A percentile compares a stretch with the other conserved stretches of the same genome.
Evolutionary conservation across 208 protist genomes (phyloP).

Genomic region (Trypanosoma caninum): DNA sequence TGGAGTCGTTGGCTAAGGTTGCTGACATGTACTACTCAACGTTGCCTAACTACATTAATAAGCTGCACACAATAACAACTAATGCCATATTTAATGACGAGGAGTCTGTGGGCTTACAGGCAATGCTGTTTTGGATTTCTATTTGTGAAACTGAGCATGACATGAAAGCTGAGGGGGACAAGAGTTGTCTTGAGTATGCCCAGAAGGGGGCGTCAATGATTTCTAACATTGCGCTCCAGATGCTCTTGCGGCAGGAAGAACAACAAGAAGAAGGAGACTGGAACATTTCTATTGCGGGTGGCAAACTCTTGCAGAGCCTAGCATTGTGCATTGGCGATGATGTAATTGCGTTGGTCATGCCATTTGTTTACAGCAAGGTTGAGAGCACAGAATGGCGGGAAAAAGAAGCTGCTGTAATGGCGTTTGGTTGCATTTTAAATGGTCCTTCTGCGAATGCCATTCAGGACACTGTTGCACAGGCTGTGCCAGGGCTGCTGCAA

Average conservation of each 20-base stretch:
- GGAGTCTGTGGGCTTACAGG: slow-evolving; percentile 92
- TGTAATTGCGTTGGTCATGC: slow-evolving; percentile 87
- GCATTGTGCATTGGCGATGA: slow-evolving; percentile 62
- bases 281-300: slow-evolving; percentile 93
- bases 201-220: slow-evolving; percentile 77
- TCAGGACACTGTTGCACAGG: slow-evolving; percentile 83
- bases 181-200: slow-evolving; percentile 79
- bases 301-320: slow-evolving; percentile 90
- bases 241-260: slow-evolving; percentile 92
- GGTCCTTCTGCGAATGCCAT: slow-evolving; percentile 81
- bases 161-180: slow-evolving; percentile 64
- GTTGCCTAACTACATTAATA: slow-evolving; percentile 91
- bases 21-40: slow-evolving; percentile 95
- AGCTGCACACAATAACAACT: slow-evolving; percentile 86
- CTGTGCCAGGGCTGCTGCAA: slow-evolving; percentile 83
- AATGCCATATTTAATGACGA: slow-evolving; percentile 88
- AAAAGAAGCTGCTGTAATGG: slow-evolving; percentile 94
- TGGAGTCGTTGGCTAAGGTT: slow-evolving; percentile 94
- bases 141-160: slow-evolving; percentile 95
- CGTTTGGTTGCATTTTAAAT: slow-evolving; percentile 96
- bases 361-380: slow-evolving; percentile 94
- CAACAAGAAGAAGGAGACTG: slow-evolving; percentile 91
- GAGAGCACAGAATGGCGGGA: slow-evolving; percentile 89
- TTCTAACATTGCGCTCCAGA: slow-evolving; percentile 80
- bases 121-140: slow-evolving; percentile 97